Evolutionary conservation across 768 basidiomycete genomes (phyloP).

Genomic region (Pulveroboletus ravenelii): DNA sequence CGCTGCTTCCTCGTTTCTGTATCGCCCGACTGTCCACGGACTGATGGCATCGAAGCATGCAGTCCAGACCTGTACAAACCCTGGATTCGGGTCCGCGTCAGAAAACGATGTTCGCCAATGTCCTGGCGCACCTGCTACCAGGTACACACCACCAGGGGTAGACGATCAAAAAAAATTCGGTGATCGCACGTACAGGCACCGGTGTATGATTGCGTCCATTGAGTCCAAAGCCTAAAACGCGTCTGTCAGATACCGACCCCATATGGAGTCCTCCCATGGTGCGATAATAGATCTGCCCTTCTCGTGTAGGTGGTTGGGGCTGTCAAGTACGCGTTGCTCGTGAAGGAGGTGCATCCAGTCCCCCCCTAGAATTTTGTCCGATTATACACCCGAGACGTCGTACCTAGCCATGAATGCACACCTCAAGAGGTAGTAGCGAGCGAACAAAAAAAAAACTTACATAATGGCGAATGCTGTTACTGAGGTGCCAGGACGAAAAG

Average conservation of each 20-base stretch:
- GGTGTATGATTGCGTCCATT: constrained; percentile 58
- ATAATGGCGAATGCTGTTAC: constrained; percentile 84
- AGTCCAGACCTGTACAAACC: constrained; percentile 64
- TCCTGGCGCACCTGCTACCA: constrained; percentile 65
- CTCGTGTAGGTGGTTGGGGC: constrained; percentile 70
- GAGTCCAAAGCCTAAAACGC: constrained; percentile 59
- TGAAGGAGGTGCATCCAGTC: constrained; percentile 74
- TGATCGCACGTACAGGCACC: constrained; percentile 48
- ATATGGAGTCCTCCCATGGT: background rate
- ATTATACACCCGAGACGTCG: too few species aligned
- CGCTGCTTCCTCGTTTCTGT: constrained; percentile 52
- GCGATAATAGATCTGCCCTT: constrained; percentile 65
- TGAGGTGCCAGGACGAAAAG: constrained; percentile 74
- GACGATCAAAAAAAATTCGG: constrained; percentile 53
- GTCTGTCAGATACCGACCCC: too few species aligned
- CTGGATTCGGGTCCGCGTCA: constrained; percentile 67
- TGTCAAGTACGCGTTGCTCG: constrained; percentile 57
- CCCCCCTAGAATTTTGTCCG: constrained; percentile 58
- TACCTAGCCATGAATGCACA: constrained; percentile 34
- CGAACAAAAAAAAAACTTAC: constrained; percentile 48
- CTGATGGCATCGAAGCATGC: constrained; percentile 74
- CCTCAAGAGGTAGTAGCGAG: background rate
- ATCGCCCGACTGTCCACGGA: constrained; percentile 81
- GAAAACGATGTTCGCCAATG: constrained; percentile 70
- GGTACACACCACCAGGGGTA: too few species aligned